Base-by-base conservation (phyloP, 1,139 yeast genomes). In the Dujonia santamariae region DNA sequence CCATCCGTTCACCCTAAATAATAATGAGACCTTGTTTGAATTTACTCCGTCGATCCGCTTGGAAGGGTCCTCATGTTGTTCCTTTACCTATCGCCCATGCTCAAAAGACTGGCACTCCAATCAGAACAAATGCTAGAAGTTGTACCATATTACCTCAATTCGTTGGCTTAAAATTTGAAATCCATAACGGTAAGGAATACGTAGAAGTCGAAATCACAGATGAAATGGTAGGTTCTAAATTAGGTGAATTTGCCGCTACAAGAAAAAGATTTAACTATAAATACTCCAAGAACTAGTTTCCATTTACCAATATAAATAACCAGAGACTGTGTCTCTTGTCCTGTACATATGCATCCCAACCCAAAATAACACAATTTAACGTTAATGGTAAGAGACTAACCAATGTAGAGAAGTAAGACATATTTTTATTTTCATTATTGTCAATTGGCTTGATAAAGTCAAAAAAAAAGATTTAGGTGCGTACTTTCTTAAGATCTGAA, bases 181-280 rank as follows among this genome's bases (percentile, higher is more conserved):
- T 92, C 30, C 98, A 92, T 62, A 92, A 92, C 61, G 98, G 98
- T 25, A 85, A 84, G 59, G 95, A 88, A 46, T 92, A 90, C 54
- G 95, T 88, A 32, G 90, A 88, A 37, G 75, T 92, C 32, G 90
- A 83, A 47, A 76, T 92, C 22, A 78, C 85, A 8, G 97, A 92
- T 53, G 95, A 92, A 49, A 92, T 92, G 98, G 97, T 92, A 44
- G 98, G 98, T n/a, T 78, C 81, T 45, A 92, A 92, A 59, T 67
- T 92, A 39, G 98, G 98, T 3, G 97, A 92, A 58, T 92, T 86
- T 64, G 96, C 95, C 3, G 85, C 92, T 38, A 92, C 98, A 2
- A 73, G 96, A 55, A 85, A 86, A 74, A 78, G 85, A 58, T 87
- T 85, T 63, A 78, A 76, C 45, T 88, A 85, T 63, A 85, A 88